Evolutionary conservation across 78 protist species (phyloP), one percentile per base, ranked within the genome.

Genomic region (Tieghemostelium lacteum): DNA sequence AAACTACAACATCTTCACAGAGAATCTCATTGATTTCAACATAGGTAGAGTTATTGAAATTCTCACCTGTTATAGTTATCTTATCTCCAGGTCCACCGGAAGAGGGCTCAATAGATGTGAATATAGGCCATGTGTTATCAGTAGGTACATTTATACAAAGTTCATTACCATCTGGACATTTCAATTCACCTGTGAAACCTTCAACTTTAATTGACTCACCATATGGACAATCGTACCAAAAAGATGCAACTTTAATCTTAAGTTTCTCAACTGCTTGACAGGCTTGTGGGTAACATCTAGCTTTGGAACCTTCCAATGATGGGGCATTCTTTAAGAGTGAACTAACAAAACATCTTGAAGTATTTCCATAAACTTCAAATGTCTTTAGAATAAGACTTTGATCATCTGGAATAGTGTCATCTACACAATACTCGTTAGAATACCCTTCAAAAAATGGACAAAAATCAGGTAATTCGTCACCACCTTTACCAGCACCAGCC

Each of bases 361-460:
- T n/a, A 0, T 10, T 12, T 14, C 77, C 71, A 61, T 22, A 61
- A 10, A 12, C 2, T 69, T 64, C 91, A 24, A 50, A 20, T 3
- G 88, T 24, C n/a, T n/a, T n/a, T n/a, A n/a, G n/a, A n/a, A n/a
- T n/a, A n/a, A n/a, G n/a, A n/a, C n/a, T n/a, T 52, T 3, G 3
- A 14, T 0, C 17, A 54, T 28, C 31, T 4, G 22, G 2, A 7
- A 33, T 31, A 4, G 24, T 1, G 8, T 57, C 26, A 50, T 70
- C 76, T 0, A 70, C 12, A 50, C 78, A 34, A 85, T 49, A 66
- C 24, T 42, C 14, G n/a, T 72, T 72, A 20, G 70, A 20, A 10
- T 60, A 55, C 20, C 91, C 80, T 55, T 85, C 50, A 26, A 86
- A n/a, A 0, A 36, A 61, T 2, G 83, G 92, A n/a, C 85, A 86